These are phyloP conservation scores for Peronospora farinosa DNA, from an alignment of 352 stramenopile genomes.

Conservation along the genomic window DNA sequence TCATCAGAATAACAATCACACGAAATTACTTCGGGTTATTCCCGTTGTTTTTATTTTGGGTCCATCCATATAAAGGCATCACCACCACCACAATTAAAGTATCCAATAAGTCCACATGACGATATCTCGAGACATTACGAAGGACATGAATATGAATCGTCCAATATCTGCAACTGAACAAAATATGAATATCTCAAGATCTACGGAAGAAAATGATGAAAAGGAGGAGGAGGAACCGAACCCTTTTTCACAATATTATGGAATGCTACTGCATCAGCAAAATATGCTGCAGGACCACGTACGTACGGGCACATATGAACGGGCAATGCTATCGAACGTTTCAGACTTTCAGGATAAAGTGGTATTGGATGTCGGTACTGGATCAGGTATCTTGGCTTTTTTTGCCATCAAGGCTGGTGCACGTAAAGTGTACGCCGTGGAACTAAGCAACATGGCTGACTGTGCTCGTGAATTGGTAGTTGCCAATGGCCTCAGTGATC, in stretches of 20 bases:
- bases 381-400: conserved; percentile 97
- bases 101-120: too few relatives aligned
- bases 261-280: conserved; percentile 97
- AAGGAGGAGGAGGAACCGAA: conserved; percentile 79
- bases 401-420: conserved; percentile 97
- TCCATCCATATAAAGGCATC: too few relatives aligned
- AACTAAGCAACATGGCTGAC: conserved; percentile 97
- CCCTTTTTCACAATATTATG: conserved; percentile 93
- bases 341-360: conserved; percentile 95
- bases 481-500: conserved; percentile 91
- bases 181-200: not conserved
- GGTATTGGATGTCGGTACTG: conserved; percentile 98
- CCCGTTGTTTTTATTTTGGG: too few relatives aligned
- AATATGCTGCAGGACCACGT: conserved; percentile 99
- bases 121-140: too few relatives aligned
- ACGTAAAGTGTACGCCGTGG: conserved; percentile 90
- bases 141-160: too few relatives aligned
- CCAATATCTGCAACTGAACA: too few relatives aligned
- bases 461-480: conserved; percentile 92
- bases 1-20: too few relatives aligned
- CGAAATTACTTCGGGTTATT: too few relatives aligned
- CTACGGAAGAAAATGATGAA: conserved; percentile 6
- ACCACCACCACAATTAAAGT: too few relatives aligned
- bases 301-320: conserved; percentile 97
- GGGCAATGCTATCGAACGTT: conserved; percentile 94